Conservation (phyloP, 768 basidiomycete genomes). For the Mrakia blollopis region DNA sequence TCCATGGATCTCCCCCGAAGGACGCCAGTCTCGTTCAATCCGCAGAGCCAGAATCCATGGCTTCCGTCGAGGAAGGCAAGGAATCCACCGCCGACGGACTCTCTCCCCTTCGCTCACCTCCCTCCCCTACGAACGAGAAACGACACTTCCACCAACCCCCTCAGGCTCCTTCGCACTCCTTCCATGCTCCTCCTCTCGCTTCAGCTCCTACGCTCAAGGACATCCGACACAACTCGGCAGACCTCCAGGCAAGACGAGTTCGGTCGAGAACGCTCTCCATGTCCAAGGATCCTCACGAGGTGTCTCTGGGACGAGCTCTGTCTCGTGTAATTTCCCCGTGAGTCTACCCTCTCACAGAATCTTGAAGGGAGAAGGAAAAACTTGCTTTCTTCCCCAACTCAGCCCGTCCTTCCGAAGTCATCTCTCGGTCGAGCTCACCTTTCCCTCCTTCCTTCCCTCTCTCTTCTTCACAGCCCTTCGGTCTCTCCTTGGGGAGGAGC, state of each 20-base stretch:
- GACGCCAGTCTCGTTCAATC: too few species aligned
- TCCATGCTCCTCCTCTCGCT: neutral
- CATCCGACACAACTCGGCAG: neutral
- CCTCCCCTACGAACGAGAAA: neutral
- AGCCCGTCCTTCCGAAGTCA: neutral
- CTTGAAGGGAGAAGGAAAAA: neutral
- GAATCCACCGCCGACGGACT: neutral
- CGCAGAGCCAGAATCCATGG: neutral
- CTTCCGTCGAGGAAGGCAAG: neutral
- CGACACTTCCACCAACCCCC: neutral
- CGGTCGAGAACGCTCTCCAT: constrained; percentile 8
- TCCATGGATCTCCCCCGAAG: neutral
- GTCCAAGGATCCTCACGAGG: neutral
- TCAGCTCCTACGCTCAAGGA: constrained; percentile 24
- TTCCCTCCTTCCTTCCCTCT: neutral
- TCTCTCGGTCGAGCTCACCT: neutral
- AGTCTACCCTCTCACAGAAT: constrained; percentile 2
- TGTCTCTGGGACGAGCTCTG: constrained; percentile 11
- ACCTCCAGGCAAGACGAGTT: neutral
- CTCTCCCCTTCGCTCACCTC: neutral
- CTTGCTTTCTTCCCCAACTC: neutral
- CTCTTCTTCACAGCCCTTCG: constrained; percentile 1
- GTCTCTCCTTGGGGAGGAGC: constrained; percentile 16
- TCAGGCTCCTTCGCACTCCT: neutral
- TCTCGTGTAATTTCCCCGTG: constrained; percentile 17